A percentile compares a stretch with the other conserved stretches of the same genome.
Conservation (phyloP, 1,284 basidiomycete species). For the Cryptococcus sp. region DNA sequence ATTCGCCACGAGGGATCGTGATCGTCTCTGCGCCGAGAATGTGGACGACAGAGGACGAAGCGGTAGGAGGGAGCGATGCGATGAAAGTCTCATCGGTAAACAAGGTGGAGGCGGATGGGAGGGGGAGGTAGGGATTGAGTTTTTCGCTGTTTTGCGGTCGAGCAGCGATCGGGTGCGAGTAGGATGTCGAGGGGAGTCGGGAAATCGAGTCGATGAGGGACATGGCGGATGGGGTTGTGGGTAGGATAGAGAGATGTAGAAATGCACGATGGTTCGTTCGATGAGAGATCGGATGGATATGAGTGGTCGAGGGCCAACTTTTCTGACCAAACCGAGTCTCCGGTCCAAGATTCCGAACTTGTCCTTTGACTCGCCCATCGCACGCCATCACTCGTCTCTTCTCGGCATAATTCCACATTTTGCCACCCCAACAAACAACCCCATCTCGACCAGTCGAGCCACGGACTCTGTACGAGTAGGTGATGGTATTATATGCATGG, state of each 20-base stretch:
- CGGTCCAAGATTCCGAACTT: not conserved
- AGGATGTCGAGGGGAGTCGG: constrained; percentile 30
- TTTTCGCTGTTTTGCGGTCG: constrained; percentile 17
- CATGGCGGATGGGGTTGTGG: constrained; percentile 24
- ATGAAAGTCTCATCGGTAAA: constrained; percentile 39
- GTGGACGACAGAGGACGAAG: constrained; percentile 31
- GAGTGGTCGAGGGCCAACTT: not conserved
- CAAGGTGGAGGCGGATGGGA: constrained; percentile 31
- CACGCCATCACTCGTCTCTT: not conserved
- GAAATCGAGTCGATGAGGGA: constrained; percentile 35
- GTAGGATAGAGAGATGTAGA: not conserved
- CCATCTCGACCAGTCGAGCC: no score
- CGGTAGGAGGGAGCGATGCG: constrained; percentile 33
- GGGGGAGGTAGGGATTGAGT: constrained; percentile 44
- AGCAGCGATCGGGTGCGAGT: constrained; percentile 35
- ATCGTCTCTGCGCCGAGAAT: constrained; percentile 34
- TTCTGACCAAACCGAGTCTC: no score
- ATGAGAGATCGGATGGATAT: not conserved
- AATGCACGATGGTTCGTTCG: not conserved
- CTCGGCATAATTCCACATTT: no score
- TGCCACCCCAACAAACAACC: no score
- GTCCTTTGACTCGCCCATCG: not conserved
- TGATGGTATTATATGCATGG: no score
- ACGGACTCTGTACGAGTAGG: no score
- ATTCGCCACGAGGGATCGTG: constrained; percentile 22